Conservation (phyloP, 176 grass and related monocot species). For the Avena eriantha region DNA sequence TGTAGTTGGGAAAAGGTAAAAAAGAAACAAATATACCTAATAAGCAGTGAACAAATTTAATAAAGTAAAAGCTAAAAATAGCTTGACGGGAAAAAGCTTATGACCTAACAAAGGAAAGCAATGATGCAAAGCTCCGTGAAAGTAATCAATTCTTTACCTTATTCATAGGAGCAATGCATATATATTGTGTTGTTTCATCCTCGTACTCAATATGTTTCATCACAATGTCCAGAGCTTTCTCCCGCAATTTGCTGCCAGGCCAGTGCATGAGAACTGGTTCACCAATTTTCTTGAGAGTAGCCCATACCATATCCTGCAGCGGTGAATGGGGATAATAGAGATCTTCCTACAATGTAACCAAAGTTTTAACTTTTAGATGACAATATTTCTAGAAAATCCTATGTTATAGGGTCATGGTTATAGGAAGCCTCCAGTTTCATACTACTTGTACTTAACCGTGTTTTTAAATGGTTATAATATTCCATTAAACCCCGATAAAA, state of each 20-base stretch:
- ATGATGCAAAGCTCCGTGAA: background rate
- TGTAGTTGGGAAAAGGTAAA: background rate
- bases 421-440: background rate
- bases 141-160: constrained; percentile 58
- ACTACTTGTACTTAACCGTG: background rate
- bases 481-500: background rate
- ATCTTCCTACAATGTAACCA: constrained; percentile 79
- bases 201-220: constrained; percentile 94
- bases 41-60: background rate
- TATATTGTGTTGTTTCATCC: constrained; percentile 91
- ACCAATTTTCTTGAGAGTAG: constrained; percentile 82
- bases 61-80: background rate
- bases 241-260: constrained; percentile 81
- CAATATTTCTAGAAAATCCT: background rate
- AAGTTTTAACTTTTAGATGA: background rate
- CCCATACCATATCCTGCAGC: constrained; percentile 88
- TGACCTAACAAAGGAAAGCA: background rate
- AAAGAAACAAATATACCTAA: background rate
- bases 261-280: constrained; percentile 84
- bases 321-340: constrained; percentile 85
- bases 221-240: constrained; percentile 69
- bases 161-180: constrained; percentile 91
- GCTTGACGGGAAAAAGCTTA: background rate
- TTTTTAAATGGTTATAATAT: background rate
- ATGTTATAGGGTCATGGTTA: background rate